These are phyloP conservation scores for Pseudogymnoascus sp. DNA, from an alignment of 2,329 filamentous ascomycete species.

Conservation along the genomic window DNA sequence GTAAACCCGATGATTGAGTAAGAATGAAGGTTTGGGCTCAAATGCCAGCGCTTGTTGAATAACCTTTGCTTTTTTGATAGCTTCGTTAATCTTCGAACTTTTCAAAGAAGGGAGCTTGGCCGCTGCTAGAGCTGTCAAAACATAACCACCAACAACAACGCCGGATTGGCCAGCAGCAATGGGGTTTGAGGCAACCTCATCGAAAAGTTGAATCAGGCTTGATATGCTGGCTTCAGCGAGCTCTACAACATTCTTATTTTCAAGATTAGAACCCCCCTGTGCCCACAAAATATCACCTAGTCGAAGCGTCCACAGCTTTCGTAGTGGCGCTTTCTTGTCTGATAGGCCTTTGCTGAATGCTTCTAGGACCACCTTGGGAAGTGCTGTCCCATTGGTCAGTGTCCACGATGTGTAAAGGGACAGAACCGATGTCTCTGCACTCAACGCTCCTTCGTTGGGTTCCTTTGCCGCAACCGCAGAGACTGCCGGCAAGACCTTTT, in stretches of 20 bases:
- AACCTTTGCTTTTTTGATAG: slow-evolving; percentile 57
- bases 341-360: slow-evolving; percentile 71
- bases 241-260: slow-evolving; percentile 41
- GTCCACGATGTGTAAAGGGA: slow-evolving; percentile 57
- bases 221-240: slow-evolving; percentile 49
- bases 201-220: slow-evolving; percentile 62
- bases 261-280: slow-evolving; percentile 39
- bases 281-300: slow-evolving; percentile 64
- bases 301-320: slow-evolving; percentile 73
- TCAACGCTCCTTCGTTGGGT: slow-evolving; percentile 76
- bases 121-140: slow-evolving; percentile 58
- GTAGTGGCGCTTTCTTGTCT: slow-evolving; percentile 75
- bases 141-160: slow-evolving; percentile 71
- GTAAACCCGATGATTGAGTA: slow-evolving; percentile 79
- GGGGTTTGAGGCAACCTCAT: slow-evolving; percentile 73
- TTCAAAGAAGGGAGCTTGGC: slow-evolving; percentile 47
- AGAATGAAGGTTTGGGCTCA: slow-evolving; percentile 79
- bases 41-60: slow-evolving; percentile 59
- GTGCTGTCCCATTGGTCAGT: slow-evolving; percentile 51
- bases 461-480: slow-evolving; percentile 71
- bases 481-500: slow-evolving; percentile 61
- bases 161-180: slow-evolving; percentile 74
- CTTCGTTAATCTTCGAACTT: slow-evolving; percentile 47
- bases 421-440: slow-evolving; percentile 67
- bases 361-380: slow-evolving; percentile 63